Percentiles rank a stretch among this genome's conserved stretches.
phyloP scores from a whole-genome alignment of 148 eudicot species.

The Fallopia convolvulus region DNA sequence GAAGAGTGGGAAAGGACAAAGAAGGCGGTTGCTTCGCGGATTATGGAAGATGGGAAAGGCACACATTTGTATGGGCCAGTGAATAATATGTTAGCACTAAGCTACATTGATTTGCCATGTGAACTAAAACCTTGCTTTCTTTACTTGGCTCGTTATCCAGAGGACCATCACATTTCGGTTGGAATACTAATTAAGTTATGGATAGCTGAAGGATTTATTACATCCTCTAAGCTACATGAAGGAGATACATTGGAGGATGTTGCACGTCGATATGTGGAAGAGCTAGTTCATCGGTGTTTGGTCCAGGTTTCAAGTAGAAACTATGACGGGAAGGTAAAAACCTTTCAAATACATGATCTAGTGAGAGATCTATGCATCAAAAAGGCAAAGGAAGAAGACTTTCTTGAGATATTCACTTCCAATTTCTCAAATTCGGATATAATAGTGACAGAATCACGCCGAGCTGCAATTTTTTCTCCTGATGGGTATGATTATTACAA shows the following conservation, averaged over 20 bases:
- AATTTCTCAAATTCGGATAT: neutral
- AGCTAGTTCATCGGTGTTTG: neutral
- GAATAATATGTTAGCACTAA: neutral
- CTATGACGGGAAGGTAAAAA: conserved; percentile 7
- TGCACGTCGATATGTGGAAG: too few species aligned
- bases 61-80: neutral
- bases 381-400: too few species aligned
- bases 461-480: neutral
- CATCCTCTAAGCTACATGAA: too few species aligned
- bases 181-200: conserved; percentile 15
- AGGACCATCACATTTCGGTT: neutral
- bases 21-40: neutral
- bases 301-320: neutral
- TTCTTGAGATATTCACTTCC: neutral
- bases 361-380: too few species aligned
- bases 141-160: too few species aligned
- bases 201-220: conserved; percentile 24
- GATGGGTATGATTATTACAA: neutral
- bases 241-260: too few species aligned
- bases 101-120: too few species aligned
- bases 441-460: neutral
- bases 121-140: too few species aligned
- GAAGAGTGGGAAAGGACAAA: conserved; percentile 15
- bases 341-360: neutral
- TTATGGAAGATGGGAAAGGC: neutral